Percentiles rank a stretch among this genome's conserved stretches.
phyloP scores from a whole-genome alignment of 495 filamentous ascomycete species.

The Letharia columbiana region DNA sequence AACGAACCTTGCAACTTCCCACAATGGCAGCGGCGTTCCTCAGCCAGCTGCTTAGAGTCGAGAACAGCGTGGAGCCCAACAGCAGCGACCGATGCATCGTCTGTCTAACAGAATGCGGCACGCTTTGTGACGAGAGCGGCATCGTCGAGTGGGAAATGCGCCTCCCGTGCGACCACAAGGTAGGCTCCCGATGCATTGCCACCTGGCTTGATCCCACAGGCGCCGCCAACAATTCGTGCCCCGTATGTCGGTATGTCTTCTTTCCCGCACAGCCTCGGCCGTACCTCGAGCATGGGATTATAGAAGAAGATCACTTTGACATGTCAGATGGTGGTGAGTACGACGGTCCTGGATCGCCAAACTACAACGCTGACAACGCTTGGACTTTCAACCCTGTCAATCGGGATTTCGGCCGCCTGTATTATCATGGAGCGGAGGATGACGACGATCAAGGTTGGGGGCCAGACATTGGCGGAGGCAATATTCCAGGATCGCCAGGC shows the following conservation, averaged over 20 bases:
- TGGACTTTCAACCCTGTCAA: no score
- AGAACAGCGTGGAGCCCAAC: neutral
- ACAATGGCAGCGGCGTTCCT: neutral
- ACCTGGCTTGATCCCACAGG: neutral
- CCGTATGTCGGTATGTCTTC: neutral
- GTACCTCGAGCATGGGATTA: neutral
- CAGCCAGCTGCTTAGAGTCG: neutral
- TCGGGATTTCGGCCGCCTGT: neutral
- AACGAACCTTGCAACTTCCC: neutral
- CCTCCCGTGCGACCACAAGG: neutral
- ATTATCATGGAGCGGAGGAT: no score
- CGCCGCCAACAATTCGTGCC: neutral
- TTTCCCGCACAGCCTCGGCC: neutral
- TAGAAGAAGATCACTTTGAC: neutral
- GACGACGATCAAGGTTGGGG: no score
- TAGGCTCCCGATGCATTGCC: neutral
- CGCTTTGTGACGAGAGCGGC: neutral
- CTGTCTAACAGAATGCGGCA: neutral
- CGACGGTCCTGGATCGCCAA: no score
- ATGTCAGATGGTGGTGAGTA: no score
- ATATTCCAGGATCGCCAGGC: no score
- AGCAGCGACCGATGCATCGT: neutral
- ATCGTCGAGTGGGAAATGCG: neutral
- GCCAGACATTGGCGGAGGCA: neutral
- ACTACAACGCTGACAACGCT: no score